Evolutionary conservation across 331 rosid species (phyloP).

Genomic region (Spiraea crenata): DNA sequence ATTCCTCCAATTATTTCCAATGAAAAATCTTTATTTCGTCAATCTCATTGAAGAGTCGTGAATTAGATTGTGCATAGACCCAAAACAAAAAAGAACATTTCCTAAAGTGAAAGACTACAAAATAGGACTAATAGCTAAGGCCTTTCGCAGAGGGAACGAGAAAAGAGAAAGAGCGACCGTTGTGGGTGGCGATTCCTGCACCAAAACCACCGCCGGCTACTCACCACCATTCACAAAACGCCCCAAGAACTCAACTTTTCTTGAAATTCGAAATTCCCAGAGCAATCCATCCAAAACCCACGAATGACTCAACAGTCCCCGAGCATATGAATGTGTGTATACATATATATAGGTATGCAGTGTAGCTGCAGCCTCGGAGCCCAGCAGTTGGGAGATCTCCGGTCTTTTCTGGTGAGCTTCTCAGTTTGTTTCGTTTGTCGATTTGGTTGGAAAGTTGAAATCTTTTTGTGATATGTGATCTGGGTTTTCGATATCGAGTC

Average conservation of each 20-base stretch:
- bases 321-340: constrained; percentile 4
- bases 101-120: constrained; percentile 4
- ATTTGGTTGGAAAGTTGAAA: not conserved
- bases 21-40: not conserved
- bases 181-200: constrained; percentile 35
- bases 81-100: not conserved
- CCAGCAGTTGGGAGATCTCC: constrained; percentile 37
- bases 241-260: constrained; percentile 19
- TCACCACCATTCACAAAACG: not conserved
- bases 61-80: too few species aligned
- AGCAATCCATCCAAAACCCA: constrained; percentile 16
- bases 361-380: constrained; percentile 18
- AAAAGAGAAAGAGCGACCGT: constrained; percentile 18
- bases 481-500: not conserved
- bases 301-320: constrained; percentile 16
- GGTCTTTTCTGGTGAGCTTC: constrained; percentile 46
- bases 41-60: not conserved
- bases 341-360: not conserved
- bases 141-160: not conserved
- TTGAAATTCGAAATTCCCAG: constrained; percentile 13
- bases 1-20: too few species aligned
- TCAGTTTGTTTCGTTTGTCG: not conserved
- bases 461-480: constrained; percentile 1
- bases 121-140: not conserved
- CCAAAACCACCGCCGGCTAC: constrained; percentile 25